Conservation (phyloP, 805 yeast species). For the Kodamaea kaohsiungensis region DNA sequence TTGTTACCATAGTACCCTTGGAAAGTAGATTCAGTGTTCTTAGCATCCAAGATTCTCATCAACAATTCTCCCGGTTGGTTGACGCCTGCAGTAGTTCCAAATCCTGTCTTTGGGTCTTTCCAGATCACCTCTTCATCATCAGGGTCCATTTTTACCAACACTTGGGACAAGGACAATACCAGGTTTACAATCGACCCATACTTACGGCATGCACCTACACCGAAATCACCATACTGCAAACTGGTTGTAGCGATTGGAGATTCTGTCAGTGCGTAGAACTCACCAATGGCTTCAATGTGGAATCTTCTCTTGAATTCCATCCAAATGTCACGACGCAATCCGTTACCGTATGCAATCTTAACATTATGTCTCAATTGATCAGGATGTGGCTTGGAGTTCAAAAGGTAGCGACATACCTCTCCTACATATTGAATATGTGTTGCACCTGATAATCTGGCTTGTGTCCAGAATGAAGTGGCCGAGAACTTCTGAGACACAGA, state of each 20-base stretch:
- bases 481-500: constrained; percentile 83
- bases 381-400: constrained; percentile 64
- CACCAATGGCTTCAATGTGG: constrained; percentile 75
- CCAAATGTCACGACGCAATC: constrained; percentile 90
- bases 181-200: constrained; percentile 63
- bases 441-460: constrained; percentile 67
- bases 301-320: constrained; percentile 72
- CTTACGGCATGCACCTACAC: constrained; percentile 85
- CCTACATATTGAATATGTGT: constrained; percentile 93
- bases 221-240: constrained; percentile 74
- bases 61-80: constrained; percentile 87
- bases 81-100: constrained; percentile 51
- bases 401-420: constrained; percentile 85
- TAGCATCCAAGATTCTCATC: constrained; percentile 67
- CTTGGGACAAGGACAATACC: constrained; percentile 54
- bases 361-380: constrained; percentile 64
- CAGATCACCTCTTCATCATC: constrained; percentile 72
- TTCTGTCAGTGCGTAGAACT: constrained; percentile 92
- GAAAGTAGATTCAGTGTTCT: constrained; percentile 70
- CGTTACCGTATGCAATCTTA: constrained; percentile 83
- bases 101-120: constrained; percentile 66
- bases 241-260: constrained; percentile 86
- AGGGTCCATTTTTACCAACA: constrained; percentile 73
- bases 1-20: constrained; percentile 88
- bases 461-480: constrained; percentile 86